Conservation (phyloP, 495 filamentous ascomycete genomes). For the Beverwykella pulmonaria region DNA sequence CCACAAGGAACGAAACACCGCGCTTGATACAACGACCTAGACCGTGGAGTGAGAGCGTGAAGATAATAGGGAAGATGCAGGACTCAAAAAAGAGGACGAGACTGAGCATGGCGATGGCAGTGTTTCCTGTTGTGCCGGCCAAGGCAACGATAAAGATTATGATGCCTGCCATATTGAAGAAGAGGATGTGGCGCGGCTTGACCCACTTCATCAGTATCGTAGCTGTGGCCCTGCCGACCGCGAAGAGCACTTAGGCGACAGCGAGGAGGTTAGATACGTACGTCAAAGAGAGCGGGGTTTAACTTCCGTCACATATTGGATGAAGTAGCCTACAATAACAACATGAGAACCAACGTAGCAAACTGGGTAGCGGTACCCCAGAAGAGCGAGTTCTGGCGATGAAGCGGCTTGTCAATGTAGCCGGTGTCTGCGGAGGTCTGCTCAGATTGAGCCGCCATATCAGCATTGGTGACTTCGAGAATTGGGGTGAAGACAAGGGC, state of each 20-base stretch:
- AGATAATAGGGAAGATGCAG: slow-evolving; percentile 65
- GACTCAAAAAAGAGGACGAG: slow-evolving; percentile 66
- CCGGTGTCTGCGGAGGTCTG: slow-evolving; percentile 36
- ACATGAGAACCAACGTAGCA: slow-evolving; percentile 71
- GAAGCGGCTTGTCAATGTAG: slow-evolving; percentile 45
- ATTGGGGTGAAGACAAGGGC: slow-evolving; percentile 67
- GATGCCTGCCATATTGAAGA: slow-evolving; percentile 41
- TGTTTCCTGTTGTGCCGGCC: slow-evolving; percentile 44
- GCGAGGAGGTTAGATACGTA: slow-evolving; percentile 56
- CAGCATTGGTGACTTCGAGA: slow-evolving; percentile 74
- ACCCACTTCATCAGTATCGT: slow-evolving; percentile 50
- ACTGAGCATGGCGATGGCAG: slow-evolving; percentile 57
- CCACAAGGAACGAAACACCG: slow-evolving; percentile 66
- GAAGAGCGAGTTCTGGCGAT: slow-evolving; percentile 65
- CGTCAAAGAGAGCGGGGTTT: slow-evolving; percentile 21
- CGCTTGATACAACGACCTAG: slow-evolving; percentile 71
- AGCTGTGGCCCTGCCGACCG: slow-evolving; percentile 65
- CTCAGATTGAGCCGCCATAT: slow-evolving; percentile 57
- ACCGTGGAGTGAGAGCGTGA: slow-evolving; percentile 67
- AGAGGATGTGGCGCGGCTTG: slow-evolving; percentile 42
- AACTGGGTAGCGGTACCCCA: slow-evolving; percentile 68
- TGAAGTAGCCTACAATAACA: slow-evolving; percentile 53
- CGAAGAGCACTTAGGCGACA: slow-evolving; percentile 67
- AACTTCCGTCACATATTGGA: slow-evolving; percentile 45
- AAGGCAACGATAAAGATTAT: slow-evolving; percentile 57